Evolutionary conservation across 805 yeast species (phyloP).

Genomic region (Pichia deserticola): DNA sequence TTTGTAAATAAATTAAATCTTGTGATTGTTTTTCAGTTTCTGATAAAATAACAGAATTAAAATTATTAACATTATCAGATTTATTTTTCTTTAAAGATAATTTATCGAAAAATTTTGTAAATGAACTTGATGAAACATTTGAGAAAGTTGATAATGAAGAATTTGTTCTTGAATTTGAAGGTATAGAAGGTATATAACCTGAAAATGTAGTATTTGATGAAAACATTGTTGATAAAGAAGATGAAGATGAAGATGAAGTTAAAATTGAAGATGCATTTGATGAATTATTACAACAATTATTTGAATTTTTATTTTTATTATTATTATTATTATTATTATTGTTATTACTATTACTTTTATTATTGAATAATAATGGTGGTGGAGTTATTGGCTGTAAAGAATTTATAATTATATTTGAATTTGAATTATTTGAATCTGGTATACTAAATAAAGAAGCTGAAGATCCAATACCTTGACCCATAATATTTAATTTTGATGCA

Average conservation of each 20-base stretch:
- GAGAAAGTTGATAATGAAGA: background rate
- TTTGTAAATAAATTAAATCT: constrained; percentile 1
- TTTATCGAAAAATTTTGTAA: constrained; percentile 6
- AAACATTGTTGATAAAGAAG: constrained; percentile 1
- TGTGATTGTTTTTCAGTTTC: constrained; percentile 3
- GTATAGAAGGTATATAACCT: background rate
- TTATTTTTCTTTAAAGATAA: background rate
- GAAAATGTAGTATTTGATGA: background rate
- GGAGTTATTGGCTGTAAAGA: background rate
- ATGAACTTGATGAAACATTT: background rate
- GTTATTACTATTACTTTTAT: too few species aligned
- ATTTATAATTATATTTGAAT: background rate
- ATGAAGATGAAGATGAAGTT: background rate
- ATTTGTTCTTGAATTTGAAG: background rate
- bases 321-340: too few species aligned
- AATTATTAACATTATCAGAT: background rate
- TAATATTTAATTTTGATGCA: background rate
- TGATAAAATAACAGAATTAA: background rate
- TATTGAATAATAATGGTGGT: background rate
- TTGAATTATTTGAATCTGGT: background rate
- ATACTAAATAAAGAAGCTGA: constrained; percentile 1
- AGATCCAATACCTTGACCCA: constrained; percentile 8
- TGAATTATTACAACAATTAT: background rate
- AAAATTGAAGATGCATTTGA: background rate
- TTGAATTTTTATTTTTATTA: too few species aligned